Percentiles rank a stretch among this genome's conserved stretches.
phyloP scores from a whole-genome alignment of 371 early-diverging fungal genomes.

The Parasitella parasitica region DNA sequence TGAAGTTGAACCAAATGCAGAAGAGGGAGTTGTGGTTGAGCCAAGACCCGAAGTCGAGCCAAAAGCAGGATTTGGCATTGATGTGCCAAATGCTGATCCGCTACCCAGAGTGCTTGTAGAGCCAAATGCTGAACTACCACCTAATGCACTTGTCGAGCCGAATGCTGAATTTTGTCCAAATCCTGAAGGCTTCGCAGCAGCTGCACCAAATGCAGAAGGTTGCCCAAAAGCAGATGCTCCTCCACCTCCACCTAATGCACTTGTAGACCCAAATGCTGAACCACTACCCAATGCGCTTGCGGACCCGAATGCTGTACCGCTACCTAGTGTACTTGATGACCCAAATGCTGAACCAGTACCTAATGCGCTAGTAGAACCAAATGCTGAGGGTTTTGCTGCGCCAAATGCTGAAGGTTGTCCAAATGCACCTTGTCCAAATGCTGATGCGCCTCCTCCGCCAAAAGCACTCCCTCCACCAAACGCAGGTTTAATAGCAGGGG shows the following conservation, averaged over 20 bases:
- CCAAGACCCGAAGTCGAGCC: constrained; percentile 22
- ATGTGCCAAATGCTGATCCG: constrained; percentile 17
- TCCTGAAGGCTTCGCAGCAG: constrained; percentile 14
- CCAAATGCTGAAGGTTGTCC: constrained; percentile 19
- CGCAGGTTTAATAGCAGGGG: constrained; percentile 2
- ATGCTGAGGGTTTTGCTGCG: constrained; percentile 3
- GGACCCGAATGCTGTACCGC: constrained; percentile 26
- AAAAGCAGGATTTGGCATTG: constrained; percentile 21
- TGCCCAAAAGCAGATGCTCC: constrained; percentile 26
- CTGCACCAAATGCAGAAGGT: constrained; percentile 28
- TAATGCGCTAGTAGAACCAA: constrained; percentile 13
- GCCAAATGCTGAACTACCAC: constrained; percentile 23
- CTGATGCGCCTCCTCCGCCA: constrained; percentile 10
- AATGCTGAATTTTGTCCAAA: constrained; percentile 24
- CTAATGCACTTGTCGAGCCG: constrained; percentile 14
- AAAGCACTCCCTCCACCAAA: constrained; percentile 25
- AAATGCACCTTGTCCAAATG: too few relatives aligned
- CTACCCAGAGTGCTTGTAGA: constrained; percentile 2
- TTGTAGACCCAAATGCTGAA: constrained; percentile 25
- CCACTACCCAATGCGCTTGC: constrained; percentile 10
- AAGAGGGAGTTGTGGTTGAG: constrained; percentile 3
- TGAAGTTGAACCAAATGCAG: constrained; percentile 11
- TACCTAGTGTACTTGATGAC: constrained; percentile 19
- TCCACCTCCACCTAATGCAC: constrained; percentile 8
- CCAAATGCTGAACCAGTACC: constrained; percentile 24